Percentiles rank a stretch among this genome's conserved stretches.
Conservation (phyloP, 2,329 filamentous ascomycete genomes). For the Trichoderma pleuroti region DNA sequence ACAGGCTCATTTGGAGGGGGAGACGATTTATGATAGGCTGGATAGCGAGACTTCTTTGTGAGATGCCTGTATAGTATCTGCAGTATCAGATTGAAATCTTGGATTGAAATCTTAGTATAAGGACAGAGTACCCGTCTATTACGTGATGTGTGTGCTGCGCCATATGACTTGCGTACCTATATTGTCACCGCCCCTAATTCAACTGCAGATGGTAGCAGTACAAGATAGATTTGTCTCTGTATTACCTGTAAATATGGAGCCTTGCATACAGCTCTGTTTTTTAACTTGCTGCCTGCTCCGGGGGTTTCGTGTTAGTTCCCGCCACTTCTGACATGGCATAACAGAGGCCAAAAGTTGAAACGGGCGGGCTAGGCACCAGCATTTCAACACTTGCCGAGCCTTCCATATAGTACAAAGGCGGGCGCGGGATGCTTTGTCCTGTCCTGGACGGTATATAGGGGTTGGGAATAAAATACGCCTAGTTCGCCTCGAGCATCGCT, state of each 20-base stretch:
- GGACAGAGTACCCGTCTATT: neutral
- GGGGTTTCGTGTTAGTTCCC: neutral
- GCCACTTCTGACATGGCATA: slow-evolving; percentile 9
- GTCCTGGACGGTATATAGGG: neutral
- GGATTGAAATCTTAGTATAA: neutral
- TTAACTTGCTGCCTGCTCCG: slow-evolving; percentile 20
- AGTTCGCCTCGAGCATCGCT: neutral
- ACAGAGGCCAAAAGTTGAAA: neutral
- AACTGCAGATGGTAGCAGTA: neutral
- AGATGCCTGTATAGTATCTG: neutral
- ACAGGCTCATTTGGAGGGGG: slow-evolving; percentile 26
- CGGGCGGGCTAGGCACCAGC: slow-evolving; percentile 21
- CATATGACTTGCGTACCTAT: neutral
- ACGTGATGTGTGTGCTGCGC: neutral
- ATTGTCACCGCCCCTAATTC: neutral
- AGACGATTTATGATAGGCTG: slow-evolving; percentile 33
- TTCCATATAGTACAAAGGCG: neutral
- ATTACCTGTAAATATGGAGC: neutral
- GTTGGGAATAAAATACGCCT: neutral
- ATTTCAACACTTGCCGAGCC: slow-evolving; percentile 13
- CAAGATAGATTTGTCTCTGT: neutral
- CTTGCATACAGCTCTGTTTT: neutral
- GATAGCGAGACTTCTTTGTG: slow-evolving; percentile 29
- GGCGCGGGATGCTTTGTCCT: neutral
- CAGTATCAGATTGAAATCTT: neutral